These are phyloP conservation scores for Rosa chinensis DNA, from an alignment of 306 rosid genomes.

Conservation along the genomic window DNA sequence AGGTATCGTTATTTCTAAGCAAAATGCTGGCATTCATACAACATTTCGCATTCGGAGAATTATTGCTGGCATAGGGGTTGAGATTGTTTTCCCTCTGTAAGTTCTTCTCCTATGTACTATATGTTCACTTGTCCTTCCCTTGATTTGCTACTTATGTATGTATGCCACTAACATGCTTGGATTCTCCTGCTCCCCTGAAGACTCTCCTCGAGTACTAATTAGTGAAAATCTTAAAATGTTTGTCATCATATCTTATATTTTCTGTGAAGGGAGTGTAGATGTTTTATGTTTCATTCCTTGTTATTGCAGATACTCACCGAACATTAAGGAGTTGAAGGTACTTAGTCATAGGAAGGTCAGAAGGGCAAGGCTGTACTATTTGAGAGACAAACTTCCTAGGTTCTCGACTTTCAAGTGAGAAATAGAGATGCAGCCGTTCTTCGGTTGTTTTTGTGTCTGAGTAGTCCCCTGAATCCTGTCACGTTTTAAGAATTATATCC, in stretches of 20 bases:
- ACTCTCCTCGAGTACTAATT: neutral
- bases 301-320: slow-evolving; percentile 81
- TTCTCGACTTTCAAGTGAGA: slow-evolving; percentile 87
- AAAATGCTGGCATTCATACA: slow-evolving; percentile 95
- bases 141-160: neutral
- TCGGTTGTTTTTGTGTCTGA: slow-evolving; percentile 23
- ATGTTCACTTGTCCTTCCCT: neutral
- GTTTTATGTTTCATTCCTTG: slow-evolving; percentile 14
- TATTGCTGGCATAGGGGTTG: slow-evolving; percentile 92
- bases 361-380: slow-evolving; percentile 84
- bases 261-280: neutral
- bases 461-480: slow-evolving; percentile 25
- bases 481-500: slow-evolving; percentile 21
- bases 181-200: neutral
- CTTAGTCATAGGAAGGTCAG: slow-evolving; percentile 83
- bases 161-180: neutral
- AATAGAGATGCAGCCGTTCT: slow-evolving; percentile 9
- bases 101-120: slow-evolving; percentile 23
- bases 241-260: neutral
- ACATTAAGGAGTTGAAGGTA: slow-evolving; percentile 83
- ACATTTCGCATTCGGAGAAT: slow-evolving; percentile 88
- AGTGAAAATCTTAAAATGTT: neutral
- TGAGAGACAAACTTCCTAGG: slow-evolving; percentile 95
- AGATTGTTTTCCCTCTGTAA: slow-evolving; percentile 92
- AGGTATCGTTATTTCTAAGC: slow-evolving; percentile 86